Evolutionary conservation across 495 filamentous ascomycete species (phyloP), one percentile per base, ranked within the genome.

Genomic region (Aspergillus ostianus): DNA sequence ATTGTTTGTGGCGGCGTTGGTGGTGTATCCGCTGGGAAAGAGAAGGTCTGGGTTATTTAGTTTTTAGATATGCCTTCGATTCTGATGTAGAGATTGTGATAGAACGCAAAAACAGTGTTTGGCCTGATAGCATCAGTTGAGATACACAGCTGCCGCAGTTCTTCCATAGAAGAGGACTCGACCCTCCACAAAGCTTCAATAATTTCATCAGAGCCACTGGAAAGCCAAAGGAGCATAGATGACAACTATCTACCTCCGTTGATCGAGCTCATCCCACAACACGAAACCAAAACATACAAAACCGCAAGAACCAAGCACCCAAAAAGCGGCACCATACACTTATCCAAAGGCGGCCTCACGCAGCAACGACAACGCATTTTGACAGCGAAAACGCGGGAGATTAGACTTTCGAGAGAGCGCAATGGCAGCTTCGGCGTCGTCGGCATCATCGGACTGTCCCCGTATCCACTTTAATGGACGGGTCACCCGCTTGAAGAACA

Each of bases 21-120:
- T 96, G 47, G 85, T 97, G n/a, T 97, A 97, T 80, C 93, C 93
- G 6, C 80, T 91, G 61, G 91, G 92, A 6, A 96, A 96, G 79
- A 85, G 85, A 71, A 83, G 91, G 58, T 92, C 88, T 70, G 91
- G 91, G 3, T 68, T 96, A 65, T 96, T 95, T 70, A 90, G 86
- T 66, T 93, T 96, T 70, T 97, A 74, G 77, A 8, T 12, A n/a
- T 18, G 12, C 26, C 2, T 36, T 53, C 0, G 9, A 15, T 15
- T 1, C 13, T 41, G 12, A 41, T 15, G 5, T 41, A 41, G 36
- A 41, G 36, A 41, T 41, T 41, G 13, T 41, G 3, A 15, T 26
- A 15, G 3, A 41, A n/a, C n/a, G n/a, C n/a, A 12, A 41, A 4
- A 41, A 41, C 15, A 15, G 29, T 2, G 13, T 5, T 15, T 41